Percentiles rank a stretch among this genome's conserved stretches.
Conservation (phyloP, 805 yeast species). For the Metschnikowia bowlesiae region DNA sequence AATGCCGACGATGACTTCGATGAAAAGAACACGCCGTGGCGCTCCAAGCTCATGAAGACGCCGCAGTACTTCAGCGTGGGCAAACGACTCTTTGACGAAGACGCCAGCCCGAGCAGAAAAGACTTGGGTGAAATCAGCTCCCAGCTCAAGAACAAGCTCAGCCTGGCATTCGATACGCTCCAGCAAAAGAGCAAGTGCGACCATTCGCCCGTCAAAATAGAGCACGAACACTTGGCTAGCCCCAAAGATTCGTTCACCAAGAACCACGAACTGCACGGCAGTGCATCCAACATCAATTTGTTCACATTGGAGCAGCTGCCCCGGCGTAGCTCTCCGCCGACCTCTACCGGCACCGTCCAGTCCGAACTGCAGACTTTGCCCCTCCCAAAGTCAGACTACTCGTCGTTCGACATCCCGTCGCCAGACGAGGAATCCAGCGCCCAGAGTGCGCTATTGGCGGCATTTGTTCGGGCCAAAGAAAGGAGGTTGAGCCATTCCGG, state of each 20-base stretch:
- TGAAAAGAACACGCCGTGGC: constrained; percentile 19
- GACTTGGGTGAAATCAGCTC: constrained; percentile 37
- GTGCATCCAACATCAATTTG: neutral
- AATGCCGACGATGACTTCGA: constrained; percentile 30
- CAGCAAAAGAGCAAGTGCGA: constrained; percentile 22
- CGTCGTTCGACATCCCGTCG: constrained; percentile 19
- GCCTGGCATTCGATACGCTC: constrained; percentile 38
- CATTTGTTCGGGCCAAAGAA: constrained; percentile 27
- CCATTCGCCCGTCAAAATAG: constrained; percentile 16
- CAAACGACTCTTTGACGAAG: constrained; percentile 32
- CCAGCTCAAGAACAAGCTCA: constrained; percentile 33
- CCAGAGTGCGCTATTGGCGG: constrained; percentile 41
- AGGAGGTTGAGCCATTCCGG: constrained; percentile 10
- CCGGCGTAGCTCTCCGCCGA: neutral
- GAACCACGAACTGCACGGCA: constrained; percentile 16
- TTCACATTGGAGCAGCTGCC: neutral
- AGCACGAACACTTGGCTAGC: constrained; percentile 19
- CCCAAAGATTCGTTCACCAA: constrained; percentile 16
- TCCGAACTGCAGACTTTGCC: constrained; percentile 2
- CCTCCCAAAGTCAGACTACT: neutral
- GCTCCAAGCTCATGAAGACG: constrained; percentile 30
- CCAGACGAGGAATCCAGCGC: constrained; percentile 43
- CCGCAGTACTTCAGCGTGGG: constrained; percentile 41
- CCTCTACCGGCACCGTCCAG: neutral
- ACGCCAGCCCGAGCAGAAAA: constrained; percentile 22